Base-by-base conservation (phyloP, 768 basidiomycete genomes). In the Boletus subcaerulescens region DNA sequence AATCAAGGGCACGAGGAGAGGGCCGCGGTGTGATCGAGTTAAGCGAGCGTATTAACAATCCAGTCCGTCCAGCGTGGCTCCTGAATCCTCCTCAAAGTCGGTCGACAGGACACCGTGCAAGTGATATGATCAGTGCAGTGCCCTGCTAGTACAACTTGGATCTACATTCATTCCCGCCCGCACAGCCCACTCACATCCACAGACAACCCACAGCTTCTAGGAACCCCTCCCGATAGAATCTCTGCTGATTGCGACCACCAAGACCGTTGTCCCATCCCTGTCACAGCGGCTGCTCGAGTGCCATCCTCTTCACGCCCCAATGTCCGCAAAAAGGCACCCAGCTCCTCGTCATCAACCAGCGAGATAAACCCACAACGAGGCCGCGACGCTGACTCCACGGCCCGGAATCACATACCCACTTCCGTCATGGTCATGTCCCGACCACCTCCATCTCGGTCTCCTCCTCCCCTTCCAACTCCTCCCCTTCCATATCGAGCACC, bases 401-500 rank as follows among this genome's bases (percentile, higher is more conserved):
- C 42, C 61, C 58, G 38, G 29, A 31, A 31, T 52, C 57, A 59
- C 58, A 43, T 45, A 48, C 53, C 51, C 48, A 35, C 59, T 47
- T 46, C 35, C 48, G 58, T 63, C 31, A 57, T 57, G 53, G 47
- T 61, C 53, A 63, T 50, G 58, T 32, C 55, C 57, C 66, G 53
- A 58, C 61, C 50, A 52, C 57, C 55, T 65, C 69, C 64, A 66
- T 60, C 57, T 63, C 69, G 20, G 20, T 52, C 41, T 71, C 74
- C 41, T 71, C 71, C 9, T 65, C 75, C 53, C 62, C 76, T 66
- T 79, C 80, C 67, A 66, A 66, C 43, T 69, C 71, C 58, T 84
- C 84, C 52, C 79, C 86, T 75, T 89, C 90, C 73, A 92, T 76
- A 76, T 92, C 90, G 63, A 91, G 74, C 43, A 85, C 77, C 73